Evolutionary conservation across 345 rosid genomes (phyloP).

Genomic region (Raphanus raphanistrum): DNA sequence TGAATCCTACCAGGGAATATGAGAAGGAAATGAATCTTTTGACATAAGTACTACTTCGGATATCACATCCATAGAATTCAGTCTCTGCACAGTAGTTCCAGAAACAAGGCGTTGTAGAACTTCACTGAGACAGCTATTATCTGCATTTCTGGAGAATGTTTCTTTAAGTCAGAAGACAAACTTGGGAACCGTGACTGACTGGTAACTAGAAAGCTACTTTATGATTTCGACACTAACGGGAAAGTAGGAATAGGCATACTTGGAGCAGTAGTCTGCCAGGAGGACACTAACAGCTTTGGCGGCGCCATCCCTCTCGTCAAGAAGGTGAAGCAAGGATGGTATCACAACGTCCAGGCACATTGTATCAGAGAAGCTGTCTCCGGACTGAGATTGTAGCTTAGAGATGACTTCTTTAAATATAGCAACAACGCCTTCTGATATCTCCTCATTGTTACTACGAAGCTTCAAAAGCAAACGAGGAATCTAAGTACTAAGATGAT

Average conservation of each 20-base stretch:
- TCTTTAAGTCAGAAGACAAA: slow-evolving; percentile 35
- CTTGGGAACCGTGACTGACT: not conserved
- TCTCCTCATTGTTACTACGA: slow-evolving; percentile 66
- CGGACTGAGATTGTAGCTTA: slow-evolving; percentile 51
- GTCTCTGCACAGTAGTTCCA: slow-evolving; percentile 60
- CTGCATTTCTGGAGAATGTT: slow-evolving; percentile 53
- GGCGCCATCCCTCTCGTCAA: slow-evolving; percentile 83
- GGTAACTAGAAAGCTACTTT: not conserved
- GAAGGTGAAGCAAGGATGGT: slow-evolving; percentile 66
- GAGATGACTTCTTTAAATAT: slow-evolving; percentile 64
- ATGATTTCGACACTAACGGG: not conserved
- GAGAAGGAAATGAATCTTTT: slow-evolving; percentile 48
- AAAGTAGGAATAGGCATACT: slow-evolving; percentile 47
- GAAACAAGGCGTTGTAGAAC: slow-evolving; percentile 67
- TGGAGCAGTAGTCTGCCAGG: slow-evolving; percentile 72
- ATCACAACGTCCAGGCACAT: slow-evolving; percentile 57
- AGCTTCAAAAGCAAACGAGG: slow-evolving; percentile 53
- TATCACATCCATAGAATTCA: slow-evolving; percentile 78
- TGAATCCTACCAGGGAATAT: slow-evolving; percentile 56
- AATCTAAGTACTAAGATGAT: slow-evolving; percentile 20
- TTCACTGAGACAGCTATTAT: slow-evolving; percentile 62
- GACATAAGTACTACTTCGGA: slow-evolving; percentile 56
- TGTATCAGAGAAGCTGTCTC: slow-evolving; percentile 43
- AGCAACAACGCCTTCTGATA: slow-evolving; percentile 60
- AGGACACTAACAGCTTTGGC: slow-evolving; percentile 73